phyloP scores from a whole-genome alignment of 192 early-diverging fungal species.

The Entomortierella lignicola region DNA sequence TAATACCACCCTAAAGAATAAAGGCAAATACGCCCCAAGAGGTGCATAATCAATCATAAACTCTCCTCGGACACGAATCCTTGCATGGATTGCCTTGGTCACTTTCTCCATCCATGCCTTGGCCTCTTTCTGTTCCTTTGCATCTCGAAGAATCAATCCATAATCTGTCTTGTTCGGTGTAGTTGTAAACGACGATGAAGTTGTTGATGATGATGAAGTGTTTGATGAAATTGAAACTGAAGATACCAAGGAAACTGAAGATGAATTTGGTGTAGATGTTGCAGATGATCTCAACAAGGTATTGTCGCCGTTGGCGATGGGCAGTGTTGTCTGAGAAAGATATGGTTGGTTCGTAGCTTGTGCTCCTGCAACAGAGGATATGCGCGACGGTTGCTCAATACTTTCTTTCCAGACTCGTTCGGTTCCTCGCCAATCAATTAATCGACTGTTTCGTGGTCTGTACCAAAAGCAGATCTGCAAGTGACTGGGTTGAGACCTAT shows the following conservation, averaged over 20 bases:
- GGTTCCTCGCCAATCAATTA: conserved; percentile 27
- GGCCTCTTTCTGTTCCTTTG: conserved; percentile 25
- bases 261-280: conserved; percentile 16
- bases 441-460: conserved; percentile 57
- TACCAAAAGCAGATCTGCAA: conserved; percentile 84
- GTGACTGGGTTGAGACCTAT: conserved; percentile 50
- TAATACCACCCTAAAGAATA: conserved; percentile 79
- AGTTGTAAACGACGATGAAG: background rate
- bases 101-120: conserved; percentile 54
- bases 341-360: conserved; percentile 2
- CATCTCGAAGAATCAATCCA: conserved; percentile 37
- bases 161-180: background rate
- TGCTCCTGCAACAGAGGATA: background rate
- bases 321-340: background rate
- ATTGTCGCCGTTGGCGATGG: background rate
- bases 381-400: background rate
- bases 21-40: conserved; percentile 51
- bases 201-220: conserved; percentile 5
- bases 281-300: conserved; percentile 1
- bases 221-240: conserved; percentile 19
- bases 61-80: conserved; percentile 58
- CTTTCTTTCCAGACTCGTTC: conserved; percentile 19
- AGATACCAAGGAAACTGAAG: conserved; percentile 23
- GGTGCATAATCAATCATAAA: conserved; percentile 83
- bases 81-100: conserved; percentile 58